Conservation (phyloP, 441 rosid species). For the Raphanus hybrid region DNA sequence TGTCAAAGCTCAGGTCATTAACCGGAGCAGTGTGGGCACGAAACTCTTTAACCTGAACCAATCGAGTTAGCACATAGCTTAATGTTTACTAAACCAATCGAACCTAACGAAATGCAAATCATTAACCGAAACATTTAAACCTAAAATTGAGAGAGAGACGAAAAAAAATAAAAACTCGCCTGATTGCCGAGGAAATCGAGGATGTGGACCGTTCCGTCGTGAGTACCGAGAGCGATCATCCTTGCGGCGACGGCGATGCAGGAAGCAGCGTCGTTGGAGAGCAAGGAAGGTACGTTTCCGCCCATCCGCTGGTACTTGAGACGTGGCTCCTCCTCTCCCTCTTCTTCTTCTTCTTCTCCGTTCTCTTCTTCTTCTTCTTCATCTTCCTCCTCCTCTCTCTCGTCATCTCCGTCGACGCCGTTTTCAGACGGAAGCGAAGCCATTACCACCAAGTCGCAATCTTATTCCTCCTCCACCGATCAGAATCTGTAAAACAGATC, state of each 20-base stretch:
- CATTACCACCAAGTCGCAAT: conserved; percentile 51
- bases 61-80: not conserved
- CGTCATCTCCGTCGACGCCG: conserved; percentile 96
- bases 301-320: conserved; percentile 98
- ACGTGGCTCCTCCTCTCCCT: conserved; percentile 92
- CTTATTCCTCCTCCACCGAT: conserved; percentile 10
- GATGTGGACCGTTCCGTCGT: conserved; percentile 85
- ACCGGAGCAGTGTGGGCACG: conserved; percentile 82
- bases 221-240: conserved; percentile 98
- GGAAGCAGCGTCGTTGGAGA: conserved; percentile 87
- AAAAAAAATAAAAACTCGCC: conserved; percentile 44
- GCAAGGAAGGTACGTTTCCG: conserved; percentile 82
- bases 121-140: too few relatives aligned
- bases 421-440: conserved; percentile 83
- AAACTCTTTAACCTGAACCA: conserved; percentile 81
- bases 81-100: not conserved
- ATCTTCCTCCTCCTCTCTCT: conserved; percentile 60
- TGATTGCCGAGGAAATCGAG: conserved; percentile 98
- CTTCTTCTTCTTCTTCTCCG: conserved; percentile 65
- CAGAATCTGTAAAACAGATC: conserved; percentile 17
- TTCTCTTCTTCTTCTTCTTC: conserved; percentile 57
- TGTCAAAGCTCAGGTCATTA: conserved; percentile 93
- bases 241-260: conserved; percentile 92
- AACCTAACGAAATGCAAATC: conserved; percentile 3
- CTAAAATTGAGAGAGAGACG: not conserved